Base-by-base conservation (phyloP, 75 land plant genomes). In the Larix kaempferi region DNA sequence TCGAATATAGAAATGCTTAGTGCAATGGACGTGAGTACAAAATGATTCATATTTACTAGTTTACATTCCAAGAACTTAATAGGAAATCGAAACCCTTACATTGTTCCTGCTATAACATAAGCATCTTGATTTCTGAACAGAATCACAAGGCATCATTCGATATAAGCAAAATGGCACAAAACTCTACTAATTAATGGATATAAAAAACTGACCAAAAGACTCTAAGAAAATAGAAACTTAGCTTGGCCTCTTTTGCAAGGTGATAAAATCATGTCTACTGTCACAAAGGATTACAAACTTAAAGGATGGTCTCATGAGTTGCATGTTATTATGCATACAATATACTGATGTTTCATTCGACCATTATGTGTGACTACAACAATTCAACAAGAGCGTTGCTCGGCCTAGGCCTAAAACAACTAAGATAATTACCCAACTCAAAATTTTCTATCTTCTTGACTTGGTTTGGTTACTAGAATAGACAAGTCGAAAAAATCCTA, bases 231-330 rank as follows among this genome's bases (percentile, higher is more conserved):
- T 67, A 37, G 29, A 2, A 37, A 67, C 71, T 67, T 44, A 67
- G 35, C 19, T 67, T 41, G 39, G 39, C 71, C 39, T 65, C 69
- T 65, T 60, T 65, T 63, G 66, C 33, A 63, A 65, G 69, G 39
- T 15, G 16, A 65, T 65, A 16, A 13, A 23, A 26, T 62, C 39
- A 33, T 15, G 37, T 66, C 17, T 67, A 19, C 7, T 37, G 19
- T 37, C 19, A 19, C 8, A 67, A 11, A 26, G 49, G 49, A 67
- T 5, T 66, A 37, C 27, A 66, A 35, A 35, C 12, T 7, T 17
- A 21, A 5, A 67, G 37, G 1, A 29, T 64, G 25, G 6, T 67
- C 49, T 67, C 44, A 19, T 8, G 35, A 67, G n/a, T 37, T 67
- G 35, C 44, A 66, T 66, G 17, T 17, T 33, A 66, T 35, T 37